A percentile compares a stretch with the other conserved stretches of the same genome.
Conservation (phyloP, 257 asterid species). For the Rauvolfia tetraphylla region DNA sequence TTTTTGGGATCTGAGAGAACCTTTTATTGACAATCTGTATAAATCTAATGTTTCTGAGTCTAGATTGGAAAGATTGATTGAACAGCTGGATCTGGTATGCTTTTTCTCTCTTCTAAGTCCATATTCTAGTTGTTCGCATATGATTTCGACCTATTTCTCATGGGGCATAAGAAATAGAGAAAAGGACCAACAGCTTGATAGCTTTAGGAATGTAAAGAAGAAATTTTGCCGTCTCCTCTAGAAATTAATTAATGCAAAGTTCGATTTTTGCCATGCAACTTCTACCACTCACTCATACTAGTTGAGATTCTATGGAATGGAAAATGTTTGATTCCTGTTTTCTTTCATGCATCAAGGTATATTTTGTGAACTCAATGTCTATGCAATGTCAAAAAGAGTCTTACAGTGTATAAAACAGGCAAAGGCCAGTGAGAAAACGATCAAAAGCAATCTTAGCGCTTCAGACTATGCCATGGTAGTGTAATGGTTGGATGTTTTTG, state of each 20-base stretch:
- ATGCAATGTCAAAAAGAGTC: too few relatives aligned
- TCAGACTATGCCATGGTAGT: neutral
- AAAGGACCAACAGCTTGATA: neutral
- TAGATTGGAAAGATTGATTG: constrained; percentile 75
- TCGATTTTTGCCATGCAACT: constrained; percentile 3
- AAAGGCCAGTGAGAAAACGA: neutral
- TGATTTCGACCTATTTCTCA: neutral
- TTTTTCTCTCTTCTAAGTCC: constrained; percentile 6
- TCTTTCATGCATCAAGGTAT: neutral
- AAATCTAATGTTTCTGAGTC: constrained; percentile 77
- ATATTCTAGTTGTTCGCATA: neutral
- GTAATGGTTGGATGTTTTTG: neutral
- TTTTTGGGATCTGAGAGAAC: constrained; percentile 92
- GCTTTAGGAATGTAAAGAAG: neutral
- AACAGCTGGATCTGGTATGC: constrained; percentile 78
- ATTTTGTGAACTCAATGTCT: neutral
- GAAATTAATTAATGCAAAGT: neutral
- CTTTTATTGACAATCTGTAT: constrained; percentile 77
- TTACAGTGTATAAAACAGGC: neutral
- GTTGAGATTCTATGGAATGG: neutral
- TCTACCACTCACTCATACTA: neutral
- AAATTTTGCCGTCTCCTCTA: neutral
- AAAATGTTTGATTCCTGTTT: neutral
- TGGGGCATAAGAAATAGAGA: neutral
- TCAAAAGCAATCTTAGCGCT: neutral